phyloP scores from a whole-genome alignment of 345 rosid species.

The Euclidium syriacum region DNA sequence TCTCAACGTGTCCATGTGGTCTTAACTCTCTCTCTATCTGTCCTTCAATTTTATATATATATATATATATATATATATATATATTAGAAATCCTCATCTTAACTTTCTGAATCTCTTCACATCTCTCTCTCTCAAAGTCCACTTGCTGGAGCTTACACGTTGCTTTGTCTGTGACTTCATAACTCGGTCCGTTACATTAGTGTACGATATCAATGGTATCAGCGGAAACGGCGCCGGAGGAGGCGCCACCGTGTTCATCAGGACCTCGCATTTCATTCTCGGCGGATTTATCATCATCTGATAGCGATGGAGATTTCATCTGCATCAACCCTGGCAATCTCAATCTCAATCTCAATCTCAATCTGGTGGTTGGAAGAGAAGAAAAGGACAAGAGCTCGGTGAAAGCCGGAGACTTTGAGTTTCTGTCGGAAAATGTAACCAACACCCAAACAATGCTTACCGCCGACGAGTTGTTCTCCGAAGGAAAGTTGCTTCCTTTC shows the following conservation, averaged over 20 bases:
- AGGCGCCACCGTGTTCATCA: conserved; percentile 24
- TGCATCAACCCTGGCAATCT: conserved; percentile 51
- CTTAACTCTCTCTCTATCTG: conserved; percentile 2
- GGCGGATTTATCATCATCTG: conserved; percentile 52
- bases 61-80: neutral
- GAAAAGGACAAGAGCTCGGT: conserved; percentile 28
- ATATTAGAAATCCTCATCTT: conserved; percentile 15
- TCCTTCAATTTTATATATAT: neutral
- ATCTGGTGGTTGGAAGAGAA: conserved; percentile 10
- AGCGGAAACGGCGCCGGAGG: conserved; percentile 11
- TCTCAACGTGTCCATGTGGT: conserved; percentile 34
- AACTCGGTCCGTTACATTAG: neutral
- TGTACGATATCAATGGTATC: conserved; percentile 17
- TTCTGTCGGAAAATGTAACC: conserved; percentile 48
- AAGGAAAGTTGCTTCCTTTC: conserved; percentile 86
- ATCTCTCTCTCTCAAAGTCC: conserved; percentile 8
- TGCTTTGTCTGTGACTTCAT: conserved; percentile 6
- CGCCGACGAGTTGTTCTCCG: conserved; percentile 87
- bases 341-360: neutral
- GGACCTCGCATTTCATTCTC: conserved; percentile 88
- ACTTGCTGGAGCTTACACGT: conserved; percentile 7
- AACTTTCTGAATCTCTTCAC: conserved; percentile 7
- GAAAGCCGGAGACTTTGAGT: conserved; percentile 71
- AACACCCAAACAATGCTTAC: conserved; percentile 50
- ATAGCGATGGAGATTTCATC: conserved; percentile 42